These are phyloP conservation scores for Xylariaceae sp. DNA, from an alignment of 2,329 filamentous ascomycete genomes.

Conservation along the genomic window DNA sequence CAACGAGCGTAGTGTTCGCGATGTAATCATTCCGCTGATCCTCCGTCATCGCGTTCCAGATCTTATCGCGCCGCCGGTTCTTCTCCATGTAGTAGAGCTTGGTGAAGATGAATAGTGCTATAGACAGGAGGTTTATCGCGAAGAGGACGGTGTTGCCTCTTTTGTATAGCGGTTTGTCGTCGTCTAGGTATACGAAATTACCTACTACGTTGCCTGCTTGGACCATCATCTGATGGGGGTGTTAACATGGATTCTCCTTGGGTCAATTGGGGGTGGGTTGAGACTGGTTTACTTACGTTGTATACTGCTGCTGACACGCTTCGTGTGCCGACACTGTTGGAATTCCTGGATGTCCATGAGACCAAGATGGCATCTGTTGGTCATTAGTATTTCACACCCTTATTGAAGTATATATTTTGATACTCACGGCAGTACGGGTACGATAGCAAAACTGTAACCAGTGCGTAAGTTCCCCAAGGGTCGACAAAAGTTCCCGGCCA, in stretches of 20 bases:
- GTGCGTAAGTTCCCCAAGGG: constrained; percentile 48
- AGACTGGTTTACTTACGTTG: constrained; percentile 39
- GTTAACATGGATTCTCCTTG: not conserved
- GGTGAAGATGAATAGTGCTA: constrained; percentile 46
- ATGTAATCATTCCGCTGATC: constrained; percentile 49
- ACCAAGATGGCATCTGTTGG: constrained; percentile 52
- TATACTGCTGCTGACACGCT: constrained; percentile 57
- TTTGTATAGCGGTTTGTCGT: constrained; percentile 52
- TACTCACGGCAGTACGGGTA: constrained; percentile 50
- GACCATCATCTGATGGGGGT: constrained; percentile 31
- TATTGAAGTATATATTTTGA: not conserved
- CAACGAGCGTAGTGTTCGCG: constrained; percentile 37
- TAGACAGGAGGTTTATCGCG: constrained; percentile 45
- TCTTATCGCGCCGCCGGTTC: constrained; percentile 44
- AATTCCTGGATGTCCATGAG: constrained; percentile 55
- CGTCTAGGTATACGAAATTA: constrained; percentile 48
- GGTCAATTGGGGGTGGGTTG: not conserved
- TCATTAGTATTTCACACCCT: not conserved
- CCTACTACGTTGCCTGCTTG: constrained; percentile 35
- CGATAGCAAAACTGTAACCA: constrained; percentile 46
- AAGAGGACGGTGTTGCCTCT: constrained; percentile 53
- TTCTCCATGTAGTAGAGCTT: constrained; percentile 51
- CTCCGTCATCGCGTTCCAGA: constrained; percentile 47
- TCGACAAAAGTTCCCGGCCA: constrained; percentile 42
- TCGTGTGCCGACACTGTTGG: constrained; percentile 55